phyloP scores from a whole-genome alignment of 441 rosid genomes.

The Croton laevigatus region DNA sequence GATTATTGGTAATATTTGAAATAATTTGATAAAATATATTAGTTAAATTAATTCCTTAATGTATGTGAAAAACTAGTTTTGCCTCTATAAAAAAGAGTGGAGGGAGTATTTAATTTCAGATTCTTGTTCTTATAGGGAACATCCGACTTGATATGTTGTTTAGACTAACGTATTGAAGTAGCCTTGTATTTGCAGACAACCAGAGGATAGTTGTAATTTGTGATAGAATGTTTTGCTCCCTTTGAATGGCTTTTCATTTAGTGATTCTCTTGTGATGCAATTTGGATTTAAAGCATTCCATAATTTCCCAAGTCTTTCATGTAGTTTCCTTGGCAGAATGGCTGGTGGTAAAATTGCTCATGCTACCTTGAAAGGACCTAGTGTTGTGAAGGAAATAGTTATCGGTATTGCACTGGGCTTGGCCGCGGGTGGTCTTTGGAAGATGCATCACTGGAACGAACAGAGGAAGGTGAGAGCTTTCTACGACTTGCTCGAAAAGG shows the following conservation, averaged over 20 bases:
- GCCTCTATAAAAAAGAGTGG: too few relatives aligned
- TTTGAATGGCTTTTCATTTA: not conserved
- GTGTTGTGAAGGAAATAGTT: slow-evolving; percentile 61
- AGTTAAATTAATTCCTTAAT: too few relatives aligned
- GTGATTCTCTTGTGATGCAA: not conserved
- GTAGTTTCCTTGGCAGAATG: slow-evolving; percentile 45
- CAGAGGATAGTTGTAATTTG: not conserved
- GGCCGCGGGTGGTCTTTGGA: slow-evolving; percentile 72
- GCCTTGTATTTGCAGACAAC: not conserved
- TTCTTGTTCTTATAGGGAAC: not conserved
- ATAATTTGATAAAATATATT: too few relatives aligned
- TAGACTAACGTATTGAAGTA: not conserved
- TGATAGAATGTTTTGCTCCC: not conserved
- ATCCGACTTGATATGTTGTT: not conserved
- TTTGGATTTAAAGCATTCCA: not conserved
- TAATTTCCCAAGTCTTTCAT: not conserved
- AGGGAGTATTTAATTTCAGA: too few relatives aligned
- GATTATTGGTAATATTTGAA: too few relatives aligned
- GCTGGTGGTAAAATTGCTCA: slow-evolving; percentile 69
- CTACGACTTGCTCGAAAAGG: slow-evolving; percentile 75
- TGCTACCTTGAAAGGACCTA: slow-evolving; percentile 77
- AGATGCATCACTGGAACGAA: slow-evolving; percentile 91
- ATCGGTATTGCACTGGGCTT: slow-evolving; percentile 60
- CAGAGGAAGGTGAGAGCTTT: slow-evolving; percentile 70
- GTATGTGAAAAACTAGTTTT: too few relatives aligned